Percentiles rank a stretch among this genome's conserved stretches.
Conservation (phyloP, 83 land plant genomes). For the Picea abies region DNA sequence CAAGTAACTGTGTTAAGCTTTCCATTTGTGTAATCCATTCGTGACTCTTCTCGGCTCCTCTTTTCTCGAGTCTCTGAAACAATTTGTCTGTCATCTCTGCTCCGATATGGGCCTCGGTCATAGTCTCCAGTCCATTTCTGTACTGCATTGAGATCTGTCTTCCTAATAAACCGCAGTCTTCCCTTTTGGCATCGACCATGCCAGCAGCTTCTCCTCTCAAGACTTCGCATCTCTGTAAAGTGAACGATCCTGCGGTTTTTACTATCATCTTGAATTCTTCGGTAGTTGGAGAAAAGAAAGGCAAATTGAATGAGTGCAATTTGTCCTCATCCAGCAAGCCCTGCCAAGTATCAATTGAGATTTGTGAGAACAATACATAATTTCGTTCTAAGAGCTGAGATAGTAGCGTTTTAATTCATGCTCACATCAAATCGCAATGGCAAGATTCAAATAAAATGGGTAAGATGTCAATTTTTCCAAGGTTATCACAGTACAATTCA, state of each 20-base stretch:
- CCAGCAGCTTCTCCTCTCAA: background rate
- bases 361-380: too few species aligned
- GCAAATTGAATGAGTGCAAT: slow-evolving; percentile 1
- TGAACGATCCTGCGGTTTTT: background rate
- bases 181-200: background rate
- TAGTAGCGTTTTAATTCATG: too few species aligned
- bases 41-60: background rate
- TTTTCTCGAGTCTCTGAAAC: background rate
- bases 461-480: too few species aligned
- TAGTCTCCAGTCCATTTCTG: background rate
- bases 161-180: background rate
- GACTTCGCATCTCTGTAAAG: background rate
- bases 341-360: background rate
- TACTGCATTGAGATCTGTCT: background rate
- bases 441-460: too few species aligned
- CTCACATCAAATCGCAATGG: too few species aligned
- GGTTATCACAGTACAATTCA: too few species aligned
- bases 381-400: too few species aligned
- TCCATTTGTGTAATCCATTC: background rate
- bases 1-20: background rate
- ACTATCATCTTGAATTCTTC: background rate
- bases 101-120: background rate
- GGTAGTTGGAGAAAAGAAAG: background rate
- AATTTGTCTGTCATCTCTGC: background rate
- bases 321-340: background rate